These are phyloP conservation scores for Lophiotrema nucula DNA, from an alignment of 495 filamentous ascomycete species.

Conservation along the genomic window DNA sequence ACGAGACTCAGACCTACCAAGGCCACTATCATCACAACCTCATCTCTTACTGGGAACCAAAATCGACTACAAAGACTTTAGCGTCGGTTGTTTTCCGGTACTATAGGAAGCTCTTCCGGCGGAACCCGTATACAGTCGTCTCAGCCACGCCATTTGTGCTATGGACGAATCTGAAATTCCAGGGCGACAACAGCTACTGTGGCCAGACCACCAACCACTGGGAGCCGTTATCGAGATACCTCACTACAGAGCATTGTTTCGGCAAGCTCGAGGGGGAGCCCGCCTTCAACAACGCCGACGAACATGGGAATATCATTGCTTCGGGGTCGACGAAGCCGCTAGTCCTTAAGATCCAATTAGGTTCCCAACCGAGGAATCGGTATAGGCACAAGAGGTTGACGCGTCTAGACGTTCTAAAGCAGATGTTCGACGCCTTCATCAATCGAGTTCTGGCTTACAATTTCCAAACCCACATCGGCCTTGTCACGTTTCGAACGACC, in stretches of 20 bases:
- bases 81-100: slow-evolving; percentile 34
- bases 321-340: slow-evolving; percentile 11
- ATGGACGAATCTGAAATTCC: slow-evolving; percentile 1
- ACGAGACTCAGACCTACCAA: not conserved
- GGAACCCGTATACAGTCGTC: not conserved
- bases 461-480: slow-evolving; percentile 36
- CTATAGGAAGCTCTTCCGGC: slow-evolving; percentile 27
- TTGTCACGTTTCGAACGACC: slow-evolving; percentile 33
- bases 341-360: slow-evolving; percentile 22
- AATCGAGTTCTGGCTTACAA: slow-evolving; percentile 39
- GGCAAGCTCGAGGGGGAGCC: slow-evolving; percentile 9
- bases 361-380: not conserved
- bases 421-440: slow-evolving; percentile 40
- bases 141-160: not conserved
- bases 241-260: not conserved
- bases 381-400: slow-evolving; percentile 5
- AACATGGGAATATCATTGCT: not conserved
- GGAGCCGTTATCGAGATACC: slow-evolving; percentile 3
- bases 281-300: slow-evolving; percentile 5
- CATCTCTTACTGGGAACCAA: slow-evolving; percentile 36
- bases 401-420: slow-evolving; percentile 40
- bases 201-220: slow-evolving; percentile 6
- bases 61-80: slow-evolving; percentile 27
- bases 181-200: not conserved
- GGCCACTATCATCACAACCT: slow-evolving; percentile 2